These are phyloP conservation scores for Ophiostoma quercus DNA, from an alignment of 2,329 filamentous ascomycete genomes.

Conservation along the genomic window DNA sequence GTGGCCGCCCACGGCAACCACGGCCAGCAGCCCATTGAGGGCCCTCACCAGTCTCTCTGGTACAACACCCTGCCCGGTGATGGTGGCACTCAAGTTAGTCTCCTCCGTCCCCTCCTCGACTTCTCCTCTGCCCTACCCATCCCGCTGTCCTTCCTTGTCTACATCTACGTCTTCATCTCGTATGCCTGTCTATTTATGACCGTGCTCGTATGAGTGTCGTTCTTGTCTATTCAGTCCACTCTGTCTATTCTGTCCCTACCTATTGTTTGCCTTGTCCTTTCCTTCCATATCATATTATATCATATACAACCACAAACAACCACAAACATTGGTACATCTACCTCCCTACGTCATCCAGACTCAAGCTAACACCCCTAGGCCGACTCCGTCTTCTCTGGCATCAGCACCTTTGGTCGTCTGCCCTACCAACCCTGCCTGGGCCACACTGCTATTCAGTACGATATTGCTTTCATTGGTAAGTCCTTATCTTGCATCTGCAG, in stretches of 20 bases:
- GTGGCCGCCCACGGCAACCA: slow-evolving; percentile 56
- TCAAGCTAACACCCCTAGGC: slow-evolving; percentile 48
- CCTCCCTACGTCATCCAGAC: background rate
- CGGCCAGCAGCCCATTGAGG: slow-evolving; percentile 55
- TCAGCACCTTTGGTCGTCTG: slow-evolving; percentile 76
- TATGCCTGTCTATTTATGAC: slow-evolving; percentile 6
- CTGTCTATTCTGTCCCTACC: background rate
- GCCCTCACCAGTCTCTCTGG: slow-evolving; percentile 71
- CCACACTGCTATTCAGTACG: slow-evolving; percentile 65
- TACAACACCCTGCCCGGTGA: slow-evolving; percentile 79
- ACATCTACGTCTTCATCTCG: slow-evolving; percentile 11
- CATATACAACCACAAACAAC: background rate
- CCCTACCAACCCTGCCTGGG: slow-evolving; percentile 71
- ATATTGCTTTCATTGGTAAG: slow-evolving; percentile 78
- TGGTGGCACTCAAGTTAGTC: slow-evolving; percentile 65
- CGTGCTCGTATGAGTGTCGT: background rate
- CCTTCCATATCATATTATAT: background rate
- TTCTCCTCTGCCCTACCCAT: slow-evolving; percentile 1
- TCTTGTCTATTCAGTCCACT: background rate
- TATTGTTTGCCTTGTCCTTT: background rate
- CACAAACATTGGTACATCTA: slow-evolving; percentile 1
- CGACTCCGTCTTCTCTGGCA: slow-evolving; percentile 83
- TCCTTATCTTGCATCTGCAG: slow-evolving; percentile 13
- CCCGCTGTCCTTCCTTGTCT: slow-evolving; percentile 33
- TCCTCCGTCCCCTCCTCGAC: slow-evolving; percentile 14